Evolutionary conservation across 768 basidiomycete species (phyloP).

Genomic region (Pisolithus microcarpus): DNA sequence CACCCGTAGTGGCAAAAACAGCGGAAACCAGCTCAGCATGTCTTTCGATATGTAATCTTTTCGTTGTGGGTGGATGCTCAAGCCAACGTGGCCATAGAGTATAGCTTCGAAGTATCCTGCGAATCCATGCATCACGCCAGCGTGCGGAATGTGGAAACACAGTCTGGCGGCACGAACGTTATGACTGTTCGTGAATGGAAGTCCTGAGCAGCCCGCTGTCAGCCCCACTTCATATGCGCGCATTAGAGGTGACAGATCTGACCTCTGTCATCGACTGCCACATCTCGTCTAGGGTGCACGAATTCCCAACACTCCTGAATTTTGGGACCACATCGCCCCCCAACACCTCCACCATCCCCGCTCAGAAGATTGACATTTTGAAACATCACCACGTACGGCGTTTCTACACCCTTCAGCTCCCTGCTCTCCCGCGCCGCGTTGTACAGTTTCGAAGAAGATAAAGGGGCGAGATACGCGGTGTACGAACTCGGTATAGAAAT

Average conservation of each 20-base stretch:
- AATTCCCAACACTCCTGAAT: conserved; percentile 98
- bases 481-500: conserved; percentile 97
- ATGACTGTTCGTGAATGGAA: conserved; percentile 93
- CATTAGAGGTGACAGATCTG: conserved; percentile 7
- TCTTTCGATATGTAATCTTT: conserved; percentile 84
- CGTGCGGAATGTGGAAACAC: conserved; percentile 89
- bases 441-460: conserved; percentile 90
- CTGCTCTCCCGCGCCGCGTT: conserved; percentile 68
- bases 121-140: conserved; percentile 87
- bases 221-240: conserved; percentile 1
- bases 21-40: conserved; percentile 99
- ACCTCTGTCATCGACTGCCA: conserved; percentile 70
- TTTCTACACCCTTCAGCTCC: conserved; percentile 73
- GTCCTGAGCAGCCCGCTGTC: conserved; percentile 39
- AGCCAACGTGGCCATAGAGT: conserved; percentile 80
- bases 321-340: conserved; percentile 68
- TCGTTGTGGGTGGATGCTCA: conserved; percentile 90
- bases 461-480: conserved; percentile 87
- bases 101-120: conserved; percentile 97
- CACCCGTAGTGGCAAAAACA: conserved; percentile 92
- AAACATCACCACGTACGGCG: conserved; percentile 99
- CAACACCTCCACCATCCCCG: conserved; percentile 55
- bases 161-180: conserved; percentile 84
- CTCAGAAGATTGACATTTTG: conserved; percentile 87
- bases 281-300: conserved; percentile 83